Conservation (phyloP, 2,329 filamentous ascomycete genomes). For the Dothiorella sarmentorum region DNA sequence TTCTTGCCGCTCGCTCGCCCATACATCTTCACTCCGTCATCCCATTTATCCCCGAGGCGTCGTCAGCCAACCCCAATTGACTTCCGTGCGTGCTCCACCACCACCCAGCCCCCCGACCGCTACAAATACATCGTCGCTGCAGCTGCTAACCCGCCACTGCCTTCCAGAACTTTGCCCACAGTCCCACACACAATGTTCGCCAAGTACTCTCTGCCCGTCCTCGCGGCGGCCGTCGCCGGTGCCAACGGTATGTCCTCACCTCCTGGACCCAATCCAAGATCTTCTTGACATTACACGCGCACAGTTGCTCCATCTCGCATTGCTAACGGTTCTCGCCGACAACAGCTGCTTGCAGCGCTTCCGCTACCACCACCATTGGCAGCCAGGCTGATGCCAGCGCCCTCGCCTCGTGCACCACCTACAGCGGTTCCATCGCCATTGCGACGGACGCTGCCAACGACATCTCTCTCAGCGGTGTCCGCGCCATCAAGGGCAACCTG, state of each 20-base stretch:
- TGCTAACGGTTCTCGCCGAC: constrained; percentile 22
- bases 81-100: constrained; percentile 17
- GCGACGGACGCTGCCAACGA: constrained; percentile 52
- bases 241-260: constrained; percentile 46
- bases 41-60: constrained; percentile 26
- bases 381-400: constrained; percentile 57
- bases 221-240: constrained; percentile 52
- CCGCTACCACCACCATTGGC: constrained; percentile 57
- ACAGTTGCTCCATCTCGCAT: background rate
- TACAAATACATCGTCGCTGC: constrained; percentile 22
- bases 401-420: constrained; percentile 63
- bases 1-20: constrained; percentile 34
- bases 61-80: constrained; percentile 35
- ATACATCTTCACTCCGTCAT: constrained; percentile 33
- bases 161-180: constrained; percentile 26
- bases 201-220: constrained; percentile 55
- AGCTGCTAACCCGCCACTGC: constrained; percentile 25
- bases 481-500: constrained; percentile 58
- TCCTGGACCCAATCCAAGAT: background rate
- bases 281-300: background rate
- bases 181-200: constrained; percentile 49
- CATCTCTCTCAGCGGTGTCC: constrained; percentile 61
- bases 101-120: constrained; percentile 10
- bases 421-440: constrained; percentile 67
- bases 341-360: constrained; percentile 37